These are phyloP conservation scores for Inga leiocalycina DNA, from an alignment of 306 rosid genomes.

Conservation along the genomic window DNA sequence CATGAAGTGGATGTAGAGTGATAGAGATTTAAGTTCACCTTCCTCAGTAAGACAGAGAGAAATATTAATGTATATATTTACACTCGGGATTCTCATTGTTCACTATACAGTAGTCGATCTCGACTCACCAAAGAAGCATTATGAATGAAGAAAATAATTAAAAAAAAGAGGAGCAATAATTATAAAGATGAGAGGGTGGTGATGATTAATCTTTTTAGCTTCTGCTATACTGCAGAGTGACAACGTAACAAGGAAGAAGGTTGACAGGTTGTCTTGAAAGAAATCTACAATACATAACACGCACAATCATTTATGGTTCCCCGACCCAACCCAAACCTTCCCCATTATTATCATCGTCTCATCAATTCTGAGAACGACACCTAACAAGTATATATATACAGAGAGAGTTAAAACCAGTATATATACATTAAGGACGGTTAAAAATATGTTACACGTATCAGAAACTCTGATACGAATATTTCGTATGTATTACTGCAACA, in stretches of 20 bases:
- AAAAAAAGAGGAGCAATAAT: neutral
- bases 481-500: neutral
- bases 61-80: neutral
- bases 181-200: neutral
- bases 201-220: neutral
- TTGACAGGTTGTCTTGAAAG: conserved; percentile 1
- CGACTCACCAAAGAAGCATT: neutral
- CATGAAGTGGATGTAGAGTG: neutral
- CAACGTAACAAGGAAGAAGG: neutral
- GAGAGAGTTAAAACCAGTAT: too few relatives aligned
- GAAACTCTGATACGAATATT: too few relatives aligned
- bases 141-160: neutral
- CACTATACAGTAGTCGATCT: neutral
- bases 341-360: neutral
- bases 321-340: neutral
- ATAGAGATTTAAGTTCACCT: neutral
- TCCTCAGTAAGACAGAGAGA: neutral
- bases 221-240: neutral
- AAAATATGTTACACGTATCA: too few relatives aligned
- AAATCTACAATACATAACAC: neutral
- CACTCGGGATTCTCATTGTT: neutral
- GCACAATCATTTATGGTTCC: neutral
- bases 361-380: neutral
- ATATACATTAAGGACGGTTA: too few relatives aligned
- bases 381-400: neutral